Base-by-base conservation (phyloP, 805 yeast genomes). In the Wickerhamiella shivajii region DNA sequence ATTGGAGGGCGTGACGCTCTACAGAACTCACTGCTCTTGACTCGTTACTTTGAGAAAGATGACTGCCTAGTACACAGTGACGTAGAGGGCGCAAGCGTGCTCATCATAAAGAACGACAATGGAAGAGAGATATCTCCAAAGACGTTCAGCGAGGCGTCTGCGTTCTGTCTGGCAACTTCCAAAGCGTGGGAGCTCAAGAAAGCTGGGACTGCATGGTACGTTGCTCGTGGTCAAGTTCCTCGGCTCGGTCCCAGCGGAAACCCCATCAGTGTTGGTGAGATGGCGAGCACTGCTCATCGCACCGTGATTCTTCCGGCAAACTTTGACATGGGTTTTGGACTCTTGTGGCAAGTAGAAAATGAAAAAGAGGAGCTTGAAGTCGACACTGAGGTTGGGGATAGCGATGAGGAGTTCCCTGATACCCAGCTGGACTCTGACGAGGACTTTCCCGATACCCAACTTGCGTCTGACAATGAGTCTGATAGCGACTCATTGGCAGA, bases 181-280 rank as follows among this genome's bases (percentile, higher is more conserved):
- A 72, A 67, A 26, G 93, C 94, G 0, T 90, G 98, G 98, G 85
- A 76, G 24, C 69, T 77, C 34, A 87, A 85, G 51, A 65, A 77
- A 19, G 70, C 81, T 1, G 69, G 80, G 0, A 74, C 93, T 2
- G 77, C 94, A 2, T 84, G 93, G 92, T 77, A 73, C 69, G 69
- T 79, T n/a, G 64, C 63, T 23, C 84, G 84, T 2, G 52, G 54
- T 12, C 75, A 71, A 29, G 65, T 87, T 2, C 69, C 83, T 1
- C 80, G 83, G 46, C 68, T 68, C 31, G 49, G 44, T 15, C 33
- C 28, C 3, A 29, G 42, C 5, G 60, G 60, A 1, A 85, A 79
- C 45, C 63, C 63, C 36, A 56, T 84, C 29, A 66, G 73, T 1
- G 59, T 77, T 3, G 90, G 87, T 3, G 55, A 63, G 30, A 66